These are phyloP conservation scores for Fusarium musae DNA, from an alignment of 2,329 filamentous ascomycete genomes.

Conservation along the genomic window DNA sequence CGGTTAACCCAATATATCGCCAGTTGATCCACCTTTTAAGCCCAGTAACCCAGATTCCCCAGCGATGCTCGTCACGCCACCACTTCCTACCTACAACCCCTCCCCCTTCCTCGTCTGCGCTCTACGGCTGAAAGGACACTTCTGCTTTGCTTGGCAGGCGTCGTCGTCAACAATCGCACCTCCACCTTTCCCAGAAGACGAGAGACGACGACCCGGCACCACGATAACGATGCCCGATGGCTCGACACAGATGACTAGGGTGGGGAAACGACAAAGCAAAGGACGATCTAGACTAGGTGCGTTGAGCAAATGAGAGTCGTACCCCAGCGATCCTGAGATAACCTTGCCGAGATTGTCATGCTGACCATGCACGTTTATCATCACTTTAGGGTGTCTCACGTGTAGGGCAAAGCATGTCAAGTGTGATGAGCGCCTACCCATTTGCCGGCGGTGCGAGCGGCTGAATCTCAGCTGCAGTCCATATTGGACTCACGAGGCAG, in stretches of 20 bases:
- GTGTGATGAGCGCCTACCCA: not conserved
- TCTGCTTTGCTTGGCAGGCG: not conserved
- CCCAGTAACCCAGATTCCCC: not conserved
- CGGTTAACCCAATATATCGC: not conserved
- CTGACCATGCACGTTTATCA: not conserved
- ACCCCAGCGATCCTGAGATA: not conserved
- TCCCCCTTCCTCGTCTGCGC: not conserved
- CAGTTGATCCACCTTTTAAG: not conserved
- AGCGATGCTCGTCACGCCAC: not conserved
- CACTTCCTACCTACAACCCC: not conserved
- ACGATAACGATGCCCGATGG: not conserved
- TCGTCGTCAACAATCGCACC: not conserved
- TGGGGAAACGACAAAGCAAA: not conserved
- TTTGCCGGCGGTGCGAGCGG: not conserved
- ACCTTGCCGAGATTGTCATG: not conserved
- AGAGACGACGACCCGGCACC: not conserved
- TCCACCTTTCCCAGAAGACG: not conserved
- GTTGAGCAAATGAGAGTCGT: not conserved
- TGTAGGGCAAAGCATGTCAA: not conserved
- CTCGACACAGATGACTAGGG: rapidly evolving
- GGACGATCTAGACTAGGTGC: not conserved
- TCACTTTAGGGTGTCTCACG: not conserved
- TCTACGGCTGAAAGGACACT: not conserved
- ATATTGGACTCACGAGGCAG: not conserved
- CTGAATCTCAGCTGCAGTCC: not conserved